Percentiles rank a stretch among this genome's conserved stretches.
phyloP scores from a whole-genome alignment of 768 basidiomycete genomes.

The Collybia sordida region DNA sequence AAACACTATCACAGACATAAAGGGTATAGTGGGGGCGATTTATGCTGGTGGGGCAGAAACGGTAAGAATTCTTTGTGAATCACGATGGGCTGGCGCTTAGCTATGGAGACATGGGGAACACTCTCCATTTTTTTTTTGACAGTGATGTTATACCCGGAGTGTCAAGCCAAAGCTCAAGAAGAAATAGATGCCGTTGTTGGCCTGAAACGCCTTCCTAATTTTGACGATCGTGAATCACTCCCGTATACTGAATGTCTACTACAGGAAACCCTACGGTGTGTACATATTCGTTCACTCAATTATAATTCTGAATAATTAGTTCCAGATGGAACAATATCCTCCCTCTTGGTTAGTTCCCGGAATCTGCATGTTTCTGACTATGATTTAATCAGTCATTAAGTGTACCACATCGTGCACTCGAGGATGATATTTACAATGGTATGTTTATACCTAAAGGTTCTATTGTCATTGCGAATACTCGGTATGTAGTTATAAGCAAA shows the following conservation, averaged over 20 bases:
- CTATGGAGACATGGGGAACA: neutral
- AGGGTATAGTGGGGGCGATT: constrained; percentile 15
- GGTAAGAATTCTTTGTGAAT: constrained; percentile 17
- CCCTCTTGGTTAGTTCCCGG: neutral
- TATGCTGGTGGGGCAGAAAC: constrained; percentile 34
- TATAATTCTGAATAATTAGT: neutral
- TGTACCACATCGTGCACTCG: constrained; percentile 22
- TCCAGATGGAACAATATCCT: constrained; percentile 2
- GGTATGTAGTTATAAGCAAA: constrained; percentile 16
- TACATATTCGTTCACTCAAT: neutral
- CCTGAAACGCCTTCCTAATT: constrained; percentile 31
- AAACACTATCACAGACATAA: constrained; percentile 13
- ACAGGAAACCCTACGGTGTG: constrained; percentile 24
- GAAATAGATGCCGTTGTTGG: constrained; percentile 42
- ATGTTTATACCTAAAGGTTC: constrained; percentile 36
- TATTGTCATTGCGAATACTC: constrained; percentile 22
- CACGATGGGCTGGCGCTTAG: no score
- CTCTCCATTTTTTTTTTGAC: constrained; percentile 34
- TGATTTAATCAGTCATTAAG: neutral
- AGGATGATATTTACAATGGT: constrained; percentile 30
- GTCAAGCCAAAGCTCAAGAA: constrained; percentile 35
- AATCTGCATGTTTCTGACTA: neutral
- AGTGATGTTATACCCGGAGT: constrained; percentile 36
- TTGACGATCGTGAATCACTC: constrained; percentile 26
- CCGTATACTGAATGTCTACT: constrained; percentile 38